Evolutionary conservation across 192 early-diverging fungal species (phyloP).

Genomic region (Entomortierella beljakovae): DNA sequence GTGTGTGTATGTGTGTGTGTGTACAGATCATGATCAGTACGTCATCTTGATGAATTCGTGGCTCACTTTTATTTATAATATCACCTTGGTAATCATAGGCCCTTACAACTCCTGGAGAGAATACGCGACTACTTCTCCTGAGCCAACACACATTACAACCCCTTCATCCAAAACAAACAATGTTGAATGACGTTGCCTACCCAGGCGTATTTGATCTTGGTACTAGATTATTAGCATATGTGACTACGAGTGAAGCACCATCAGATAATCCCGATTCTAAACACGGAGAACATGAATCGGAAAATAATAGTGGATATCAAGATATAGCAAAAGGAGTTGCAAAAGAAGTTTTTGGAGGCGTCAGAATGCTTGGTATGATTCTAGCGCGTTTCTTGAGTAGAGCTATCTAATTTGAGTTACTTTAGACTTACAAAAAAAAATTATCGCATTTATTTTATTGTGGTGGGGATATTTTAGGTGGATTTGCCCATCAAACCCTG

Average conservation of each 20-base stretch:
- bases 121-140: constrained; percentile 59
- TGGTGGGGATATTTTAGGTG: constrained; percentile 32
- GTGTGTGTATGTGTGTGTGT: not conserved
- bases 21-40: too few relatives aligned
- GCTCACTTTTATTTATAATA: not conserved
- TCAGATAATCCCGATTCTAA: constrained; percentile 67
- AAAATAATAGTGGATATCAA: constrained; percentile 42
- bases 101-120: constrained; percentile 41
- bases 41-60: not conserved
- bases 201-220: constrained; percentile 73
- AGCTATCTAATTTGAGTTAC: not conserved
- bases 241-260: constrained; percentile 63
- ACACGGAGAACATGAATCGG: constrained; percentile 52
- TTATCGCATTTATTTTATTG: not conserved
- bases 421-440: not conserved
- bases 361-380: constrained; percentile 73
- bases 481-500: constrained; percentile 73
- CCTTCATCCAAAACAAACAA: constrained; percentile 39
- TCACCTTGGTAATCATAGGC: constrained; percentile 20
- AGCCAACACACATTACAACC: constrained; percentile 60
- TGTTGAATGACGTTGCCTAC: constrained; percentile 65
- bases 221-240: constrained; percentile 75
- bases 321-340: constrained; percentile 78
- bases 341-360: constrained; percentile 82
- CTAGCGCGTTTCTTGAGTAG: not conserved